phyloP scores from a whole-genome alignment of 768 basidiomycete genomes.

The Tulasnella calospora region DNA sequence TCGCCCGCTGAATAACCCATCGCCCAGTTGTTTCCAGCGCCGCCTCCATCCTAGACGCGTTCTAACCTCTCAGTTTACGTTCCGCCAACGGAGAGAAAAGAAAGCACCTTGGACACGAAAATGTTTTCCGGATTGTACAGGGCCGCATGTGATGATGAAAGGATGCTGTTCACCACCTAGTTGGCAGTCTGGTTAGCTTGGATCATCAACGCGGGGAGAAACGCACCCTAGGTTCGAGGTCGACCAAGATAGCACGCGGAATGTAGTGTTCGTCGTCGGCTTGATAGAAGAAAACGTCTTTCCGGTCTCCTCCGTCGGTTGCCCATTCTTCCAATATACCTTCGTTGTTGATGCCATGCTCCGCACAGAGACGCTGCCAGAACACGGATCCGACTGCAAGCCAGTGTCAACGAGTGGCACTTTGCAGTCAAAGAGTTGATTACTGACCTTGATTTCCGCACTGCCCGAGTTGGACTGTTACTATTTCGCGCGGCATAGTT shows the following conservation, averaged over 20 bases:
- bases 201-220: neutral
- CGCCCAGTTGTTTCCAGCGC: constrained; percentile 99
- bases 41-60: constrained; percentile 69
- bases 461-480: constrained; percentile 82
- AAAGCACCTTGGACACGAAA: constrained; percentile 63
- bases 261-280: constrained; percentile 99
- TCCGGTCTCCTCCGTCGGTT: constrained; percentile 89
- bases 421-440: neutral
- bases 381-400: constrained; percentile 87
- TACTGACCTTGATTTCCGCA: constrained; percentile 81
- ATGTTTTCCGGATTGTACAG: constrained; percentile 99
- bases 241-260: constrained; percentile 91
- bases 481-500: constrained; percentile 75
- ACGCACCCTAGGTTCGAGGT: constrained; percentile 90
- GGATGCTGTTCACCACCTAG: constrained; percentile 94
- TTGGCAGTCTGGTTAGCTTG: neutral
- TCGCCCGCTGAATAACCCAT: constrained; percentile 91
- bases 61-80: neutral
- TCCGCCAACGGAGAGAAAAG: neutral
- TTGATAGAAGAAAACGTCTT: constrained; percentile 99
- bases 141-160: constrained; percentile 76
- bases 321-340: constrained; percentile 98
- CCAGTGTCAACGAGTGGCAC: neutral
- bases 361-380: constrained; percentile 97
- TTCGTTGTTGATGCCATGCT: constrained; percentile 94